phyloP scores from a whole-genome alignment of 345 rosid genomes.

The Microthlaspi erraticum region DNA sequence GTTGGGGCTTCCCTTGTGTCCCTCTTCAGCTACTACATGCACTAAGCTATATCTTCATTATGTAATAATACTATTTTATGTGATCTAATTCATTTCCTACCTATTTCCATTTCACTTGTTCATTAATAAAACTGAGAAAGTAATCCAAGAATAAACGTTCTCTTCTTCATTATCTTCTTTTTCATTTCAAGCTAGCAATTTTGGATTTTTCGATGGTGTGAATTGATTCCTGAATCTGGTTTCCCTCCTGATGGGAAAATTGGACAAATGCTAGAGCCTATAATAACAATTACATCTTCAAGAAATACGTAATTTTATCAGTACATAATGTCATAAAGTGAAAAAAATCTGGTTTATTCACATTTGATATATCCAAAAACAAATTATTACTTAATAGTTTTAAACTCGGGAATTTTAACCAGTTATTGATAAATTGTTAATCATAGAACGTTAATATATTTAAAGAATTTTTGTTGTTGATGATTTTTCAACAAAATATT shows the following conservation, averaged over 20 bases:
- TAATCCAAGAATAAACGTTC: constrained; percentile 27
- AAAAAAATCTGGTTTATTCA: no score
- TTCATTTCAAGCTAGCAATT: background rate
- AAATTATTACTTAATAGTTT: no score
- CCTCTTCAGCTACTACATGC: constrained; percentile 47
- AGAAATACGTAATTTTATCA: no score
- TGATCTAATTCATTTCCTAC: constrained; percentile 33
- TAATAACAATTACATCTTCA: no score
- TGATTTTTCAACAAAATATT: no score
- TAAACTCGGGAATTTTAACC: no score
- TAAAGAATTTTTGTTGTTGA: no score
- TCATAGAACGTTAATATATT: no score
- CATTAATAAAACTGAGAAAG: constrained; percentile 40
- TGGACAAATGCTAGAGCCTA: constrained; percentile 4
- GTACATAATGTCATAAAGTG: no score
- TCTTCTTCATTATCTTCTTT: background rate
- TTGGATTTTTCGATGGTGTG: constrained; percentile 1
- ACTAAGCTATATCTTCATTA: constrained; percentile 39
- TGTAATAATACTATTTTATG: constrained; percentile 32
- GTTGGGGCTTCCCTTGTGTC: constrained; percentile 50
- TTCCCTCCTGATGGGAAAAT: background rate
- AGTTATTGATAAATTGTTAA: no score
- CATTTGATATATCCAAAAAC: no score
- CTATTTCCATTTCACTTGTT: constrained; percentile 33
- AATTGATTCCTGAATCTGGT: background rate